Evolutionary conservation across 1,284 basidiomycete species (phyloP).

Genomic region (Boletus semigastroideus): DNA sequence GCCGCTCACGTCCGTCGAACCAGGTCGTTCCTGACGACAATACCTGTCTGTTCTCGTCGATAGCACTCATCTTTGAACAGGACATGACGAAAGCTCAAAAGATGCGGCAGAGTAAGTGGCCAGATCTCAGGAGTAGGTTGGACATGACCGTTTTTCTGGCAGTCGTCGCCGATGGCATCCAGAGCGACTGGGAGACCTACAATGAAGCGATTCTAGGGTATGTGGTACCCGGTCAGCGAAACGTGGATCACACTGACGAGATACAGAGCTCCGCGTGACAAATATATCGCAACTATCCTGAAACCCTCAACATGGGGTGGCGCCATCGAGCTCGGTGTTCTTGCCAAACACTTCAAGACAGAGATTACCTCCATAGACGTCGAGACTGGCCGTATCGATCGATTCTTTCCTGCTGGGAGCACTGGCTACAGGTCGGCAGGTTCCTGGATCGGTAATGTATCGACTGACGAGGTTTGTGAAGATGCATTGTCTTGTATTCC

Average conservation of each 20-base stretch:
- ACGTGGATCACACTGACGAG: constrained; percentile 14
- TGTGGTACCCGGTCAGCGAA: constrained; percentile 18
- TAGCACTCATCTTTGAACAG: constrained; percentile 84
- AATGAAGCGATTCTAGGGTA: constrained; percentile 85
- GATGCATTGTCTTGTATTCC: constrained; percentile 81
- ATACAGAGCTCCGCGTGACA: constrained; percentile 62
- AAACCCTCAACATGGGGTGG: constrained; percentile 88
- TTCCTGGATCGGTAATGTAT: neutral
- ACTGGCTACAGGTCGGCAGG: constrained; percentile 35
- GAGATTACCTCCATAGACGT: constrained; percentile 92
- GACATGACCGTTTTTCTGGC: constrained; percentile 6
- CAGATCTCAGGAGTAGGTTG: neutral
- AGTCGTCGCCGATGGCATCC: constrained; percentile 85
- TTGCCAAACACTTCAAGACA: constrained; percentile 76
- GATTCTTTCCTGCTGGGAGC: constrained; percentile 48
- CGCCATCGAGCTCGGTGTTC: constrained; percentile 85
- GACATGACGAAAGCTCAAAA: constrained; percentile 62
- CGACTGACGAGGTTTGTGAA: constrained; percentile 27
- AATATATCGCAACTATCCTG: constrained; percentile 80
- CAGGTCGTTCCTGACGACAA: constrained; percentile 92
- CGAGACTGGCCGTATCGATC: constrained; percentile 87
- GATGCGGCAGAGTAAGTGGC: constrained; percentile 62
- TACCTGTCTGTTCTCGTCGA: constrained; percentile 86
- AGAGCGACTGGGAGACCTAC: constrained; percentile 68
- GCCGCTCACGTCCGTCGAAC: constrained; percentile 11